These are phyloP conservation scores for Ilyonectria destructans DNA, from an alignment of 2,329 filamentous ascomycete genomes.

Conservation along the genomic window DNA sequence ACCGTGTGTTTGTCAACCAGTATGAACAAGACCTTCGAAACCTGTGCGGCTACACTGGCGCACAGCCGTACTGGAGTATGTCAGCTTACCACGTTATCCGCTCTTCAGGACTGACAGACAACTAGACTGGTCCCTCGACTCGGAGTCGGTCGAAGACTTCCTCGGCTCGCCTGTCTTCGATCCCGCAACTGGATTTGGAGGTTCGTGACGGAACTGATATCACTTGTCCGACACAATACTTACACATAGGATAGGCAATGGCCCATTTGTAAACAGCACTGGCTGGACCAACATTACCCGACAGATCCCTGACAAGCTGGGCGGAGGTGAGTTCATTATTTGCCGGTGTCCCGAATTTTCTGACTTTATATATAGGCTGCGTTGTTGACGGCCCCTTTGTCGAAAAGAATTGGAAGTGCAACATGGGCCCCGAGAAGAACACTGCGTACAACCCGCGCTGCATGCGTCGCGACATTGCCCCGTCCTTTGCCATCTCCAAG, in stretches of 20 bases:
- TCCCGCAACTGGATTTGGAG: conserved; percentile 52
- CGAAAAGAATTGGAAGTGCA: conserved; percentile 27
- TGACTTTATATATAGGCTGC: conserved; percentile 29
- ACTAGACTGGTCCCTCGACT: conserved; percentile 37
- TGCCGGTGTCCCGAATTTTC: background rate
- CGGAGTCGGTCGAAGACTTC: conserved; percentile 29
- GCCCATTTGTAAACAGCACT: conserved; percentile 31
- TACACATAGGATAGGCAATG: conserved; percentile 23
- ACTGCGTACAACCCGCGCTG: conserved; percentile 53
- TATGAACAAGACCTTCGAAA: conserved; percentile 43
- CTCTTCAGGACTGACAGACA: conserved; percentile 7
- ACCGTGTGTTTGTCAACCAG: conserved; percentile 34
- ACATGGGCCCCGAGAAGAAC: conserved; percentile 38
- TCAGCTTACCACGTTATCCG: no score
- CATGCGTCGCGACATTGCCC: conserved; percentile 52
- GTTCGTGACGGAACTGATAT: conserved; percentile 9
- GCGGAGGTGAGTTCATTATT: conserved; percentile 26
- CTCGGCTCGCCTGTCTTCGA: conserved; percentile 51
- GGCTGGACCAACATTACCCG: conserved; percentile 35
- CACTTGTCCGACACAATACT: background rate
- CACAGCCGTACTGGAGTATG: conserved; percentile 44
- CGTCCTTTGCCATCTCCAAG: conserved; percentile 27
- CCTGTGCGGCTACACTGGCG: conserved; percentile 42
- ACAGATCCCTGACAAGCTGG: conserved; percentile 36
- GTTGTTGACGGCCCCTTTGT: conserved; percentile 44